phyloP scores from a whole-genome alignment of 139 green algal genomes.

The Chlorella ohadii region DNA sequence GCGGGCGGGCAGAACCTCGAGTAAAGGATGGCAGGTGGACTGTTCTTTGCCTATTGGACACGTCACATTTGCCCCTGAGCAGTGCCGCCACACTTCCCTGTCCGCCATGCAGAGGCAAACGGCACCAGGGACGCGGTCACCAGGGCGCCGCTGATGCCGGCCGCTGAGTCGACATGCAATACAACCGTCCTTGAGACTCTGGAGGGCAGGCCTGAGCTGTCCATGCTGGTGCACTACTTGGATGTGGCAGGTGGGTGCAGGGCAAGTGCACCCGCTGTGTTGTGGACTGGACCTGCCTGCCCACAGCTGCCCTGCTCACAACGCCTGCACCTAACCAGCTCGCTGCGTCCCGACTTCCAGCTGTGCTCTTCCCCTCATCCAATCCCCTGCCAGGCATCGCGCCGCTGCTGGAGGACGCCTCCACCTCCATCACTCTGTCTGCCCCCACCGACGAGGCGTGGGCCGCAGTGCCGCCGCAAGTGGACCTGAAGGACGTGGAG shows the following conservation, averaged over 20 bases:
- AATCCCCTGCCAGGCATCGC: background rate
- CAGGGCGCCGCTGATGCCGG: background rate
- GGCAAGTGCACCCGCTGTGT: no score
- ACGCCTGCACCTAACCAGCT: no score
- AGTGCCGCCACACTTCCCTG: no score
- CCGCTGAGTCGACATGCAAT: background rate
- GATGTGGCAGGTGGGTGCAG: background rate
- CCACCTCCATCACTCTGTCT: background rate
- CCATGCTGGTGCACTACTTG: background rate
- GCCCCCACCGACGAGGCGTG: conserved; percentile 15
- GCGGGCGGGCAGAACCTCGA: no score
- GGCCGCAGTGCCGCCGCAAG: background rate
- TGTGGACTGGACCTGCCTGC: no score
- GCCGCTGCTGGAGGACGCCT: conserved; percentile 7
- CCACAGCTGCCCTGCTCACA: no score
- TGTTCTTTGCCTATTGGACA: no score
- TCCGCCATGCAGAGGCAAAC: background rate
- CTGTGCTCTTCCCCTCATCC: no score
- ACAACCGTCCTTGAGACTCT: background rate
- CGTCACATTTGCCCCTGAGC: no score
- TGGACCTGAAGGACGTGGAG: conserved; percentile 12
- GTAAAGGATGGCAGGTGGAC: background rate
- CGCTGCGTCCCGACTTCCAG: no score
- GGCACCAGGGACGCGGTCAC: background rate
- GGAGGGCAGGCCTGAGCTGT: background rate